Evolutionary conservation across 257 asterid species (phyloP).

Genomic region (Solanum pinnatisectum): DNA sequence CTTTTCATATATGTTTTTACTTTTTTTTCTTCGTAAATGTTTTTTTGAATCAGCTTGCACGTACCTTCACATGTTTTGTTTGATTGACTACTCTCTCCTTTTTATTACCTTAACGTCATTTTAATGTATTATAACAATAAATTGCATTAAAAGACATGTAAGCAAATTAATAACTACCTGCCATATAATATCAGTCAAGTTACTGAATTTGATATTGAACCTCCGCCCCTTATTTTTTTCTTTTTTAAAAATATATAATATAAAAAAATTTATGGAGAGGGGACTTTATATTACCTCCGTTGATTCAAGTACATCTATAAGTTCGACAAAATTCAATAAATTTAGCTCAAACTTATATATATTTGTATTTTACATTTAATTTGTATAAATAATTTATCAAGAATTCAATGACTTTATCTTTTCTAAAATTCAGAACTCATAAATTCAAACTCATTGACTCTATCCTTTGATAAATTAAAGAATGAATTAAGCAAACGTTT

Average conservation of each 20-base stretch:
- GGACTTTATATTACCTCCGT: not conserved
- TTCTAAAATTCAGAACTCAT: not conserved
- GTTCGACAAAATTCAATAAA: not conserved
- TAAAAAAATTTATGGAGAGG: not conserved
- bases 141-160: not conserved
- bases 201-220: not conserved
- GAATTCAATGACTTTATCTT: not conserved
- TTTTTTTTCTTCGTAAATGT: not conserved
- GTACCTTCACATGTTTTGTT: not conserved
- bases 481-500: not conserved
- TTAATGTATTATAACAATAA: not conserved
- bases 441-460: not conserved
- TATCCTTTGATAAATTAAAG: not conserved
- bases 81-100: not conserved
- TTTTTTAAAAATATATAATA: too few species aligned
- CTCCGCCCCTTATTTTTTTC: not conserved
- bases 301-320: not conserved
- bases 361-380: not conserved
- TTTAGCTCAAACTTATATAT: not conserved
- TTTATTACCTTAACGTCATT: not conserved
- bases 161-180: not conserved
- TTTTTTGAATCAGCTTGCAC: not conserved
- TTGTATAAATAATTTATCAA: not conserved
- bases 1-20: not conserved
- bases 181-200: not conserved